A percentile compares a stretch with the other conserved stretches of the same genome.
Conservation (phyloP, 805 yeast genomes). For the Ogataea methanolica region DNA sequence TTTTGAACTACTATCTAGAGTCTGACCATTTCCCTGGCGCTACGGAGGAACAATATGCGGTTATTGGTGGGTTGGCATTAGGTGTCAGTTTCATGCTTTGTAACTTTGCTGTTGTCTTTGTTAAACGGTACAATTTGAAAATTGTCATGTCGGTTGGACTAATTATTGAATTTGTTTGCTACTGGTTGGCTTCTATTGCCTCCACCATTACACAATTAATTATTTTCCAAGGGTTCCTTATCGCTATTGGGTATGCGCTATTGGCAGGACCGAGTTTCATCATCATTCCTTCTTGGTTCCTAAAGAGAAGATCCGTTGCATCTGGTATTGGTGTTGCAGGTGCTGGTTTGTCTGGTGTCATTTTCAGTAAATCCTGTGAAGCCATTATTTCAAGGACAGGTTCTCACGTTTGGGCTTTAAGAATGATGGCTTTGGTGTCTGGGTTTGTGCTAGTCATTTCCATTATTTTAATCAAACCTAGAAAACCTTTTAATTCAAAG, state of each 20-base stretch:
- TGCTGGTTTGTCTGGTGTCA: constrained; percentile 49
- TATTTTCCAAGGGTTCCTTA: constrained; percentile 44
- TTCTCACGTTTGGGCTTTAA: constrained; percentile 42
- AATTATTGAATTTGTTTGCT: constrained; percentile 34
- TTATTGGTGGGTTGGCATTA: constrained; percentile 50
- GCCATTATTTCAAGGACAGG: constrained; percentile 38
- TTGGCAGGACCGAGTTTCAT: constrained; percentile 31
- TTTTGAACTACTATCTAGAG: constrained; percentile 42
- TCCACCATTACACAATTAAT: constrained; percentile 39
- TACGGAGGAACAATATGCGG: constrained; percentile 45
- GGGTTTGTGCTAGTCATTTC: constrained; percentile 18
- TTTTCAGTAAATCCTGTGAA: constrained; percentile 39
- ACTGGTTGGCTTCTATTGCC: constrained; percentile 42
- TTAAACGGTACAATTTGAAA: constrained; percentile 47
- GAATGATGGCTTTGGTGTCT: constrained; percentile 36
- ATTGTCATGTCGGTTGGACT: constrained; percentile 39
- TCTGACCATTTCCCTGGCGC: constrained; percentile 44
- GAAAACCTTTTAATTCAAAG: constrained; percentile 18
- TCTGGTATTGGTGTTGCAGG: constrained; percentile 47
- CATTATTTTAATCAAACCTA: constrained; percentile 18
- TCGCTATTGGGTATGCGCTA: constrained; percentile 39
- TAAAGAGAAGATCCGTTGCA: constrained; percentile 39
- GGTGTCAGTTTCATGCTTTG: constrained; percentile 56
- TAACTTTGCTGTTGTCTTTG: constrained; percentile 49
- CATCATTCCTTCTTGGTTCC: constrained; percentile 47